Conservation (phyloP, 202 grass and related monocot genomes). For the Zizania palustris region DNA sequence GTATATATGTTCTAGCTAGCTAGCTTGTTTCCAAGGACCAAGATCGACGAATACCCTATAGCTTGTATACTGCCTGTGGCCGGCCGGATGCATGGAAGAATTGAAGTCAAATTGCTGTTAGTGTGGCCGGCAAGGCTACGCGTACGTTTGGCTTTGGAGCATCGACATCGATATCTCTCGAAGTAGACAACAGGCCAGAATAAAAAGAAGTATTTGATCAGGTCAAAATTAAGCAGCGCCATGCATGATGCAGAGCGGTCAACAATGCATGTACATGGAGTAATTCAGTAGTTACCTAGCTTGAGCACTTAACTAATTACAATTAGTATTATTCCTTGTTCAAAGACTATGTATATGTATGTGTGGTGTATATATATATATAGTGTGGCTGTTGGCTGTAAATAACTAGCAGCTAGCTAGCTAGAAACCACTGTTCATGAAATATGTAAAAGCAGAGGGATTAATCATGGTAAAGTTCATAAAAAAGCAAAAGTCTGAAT, state of each 20-base stretch:
- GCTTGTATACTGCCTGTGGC: not conserved
- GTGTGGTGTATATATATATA: too few relatives aligned
- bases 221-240: not conserved
- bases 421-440: too few relatives aligned
- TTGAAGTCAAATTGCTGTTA: not conserved
- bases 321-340: not conserved
- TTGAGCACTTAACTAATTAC: not conserved
- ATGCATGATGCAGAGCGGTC: not conserved
- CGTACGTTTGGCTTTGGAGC: not conserved
- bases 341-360: too few relatives aligned
- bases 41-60: not conserved
- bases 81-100: too few relatives aligned
- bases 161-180: not conserved
- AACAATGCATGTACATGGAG: not conserved
- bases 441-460: too few relatives aligned
- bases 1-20: too few relatives aligned
- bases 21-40: too few relatives aligned
- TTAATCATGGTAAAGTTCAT: too few relatives aligned
- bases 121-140: not conserved
- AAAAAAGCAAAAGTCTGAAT: too few relatives aligned
- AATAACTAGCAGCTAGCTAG: too few relatives aligned
- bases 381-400: too few relatives aligned
- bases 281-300: not conserved
- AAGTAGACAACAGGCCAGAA: conserved; percentile 13
- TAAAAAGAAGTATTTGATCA: conserved; percentile 33